Base-by-base conservation (phyloP, 2,329 filamentous ascomycete species). In the Periconia sp. region DNA sequence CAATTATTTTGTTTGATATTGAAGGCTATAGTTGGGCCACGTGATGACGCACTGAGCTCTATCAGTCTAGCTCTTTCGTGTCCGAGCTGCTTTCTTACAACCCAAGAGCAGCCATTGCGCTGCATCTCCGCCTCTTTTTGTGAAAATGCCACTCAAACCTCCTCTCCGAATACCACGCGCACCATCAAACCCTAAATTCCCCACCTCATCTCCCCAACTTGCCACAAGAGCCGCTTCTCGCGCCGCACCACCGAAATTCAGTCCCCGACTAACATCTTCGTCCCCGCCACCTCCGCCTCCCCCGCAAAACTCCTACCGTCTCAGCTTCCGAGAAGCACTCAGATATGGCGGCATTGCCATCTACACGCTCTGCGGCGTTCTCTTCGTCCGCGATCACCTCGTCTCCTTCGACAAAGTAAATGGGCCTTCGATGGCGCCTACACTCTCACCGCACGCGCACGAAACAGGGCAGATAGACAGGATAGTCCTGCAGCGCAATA, bases 401-500 rank as follows among this genome's bases (percentile, higher is more conserved):
- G 8, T 72, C 46, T 66, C 71, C 41, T 25, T 68, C 35, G 64
- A 69, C 36, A 56, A 54, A 18, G 65, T 78, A 8, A 57, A 52
- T 23, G 76, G 76, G 22, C 44, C 50, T 13, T 73, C 69, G 35
- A 78, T 78, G 76, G 47, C 70, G 2, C 76, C 76, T 1, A 73
- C 75, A 1, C 62, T 78, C 16, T 74, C 67, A 3, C 73, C 74
- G 0, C n/a, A 47, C 17, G 71, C 63, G 43, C 57, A 73, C 50
- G 63, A 66, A 32, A 71, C 72, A 1, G 70, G 73, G 30, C 15
- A 45, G 0, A 49, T 56, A 19, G 76, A 78, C 46, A 50, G 43
- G 12, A 56, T 78, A 1, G 46, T 74, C 6, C 66, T 75, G 41
- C 49, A 58, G 9, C 72, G 38, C 8, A n/a, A 21, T 2, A 15